Evolutionary conservation across 805 yeast genomes (phyloP).

Genomic region (Scheffersomyces coipomensis): DNA sequence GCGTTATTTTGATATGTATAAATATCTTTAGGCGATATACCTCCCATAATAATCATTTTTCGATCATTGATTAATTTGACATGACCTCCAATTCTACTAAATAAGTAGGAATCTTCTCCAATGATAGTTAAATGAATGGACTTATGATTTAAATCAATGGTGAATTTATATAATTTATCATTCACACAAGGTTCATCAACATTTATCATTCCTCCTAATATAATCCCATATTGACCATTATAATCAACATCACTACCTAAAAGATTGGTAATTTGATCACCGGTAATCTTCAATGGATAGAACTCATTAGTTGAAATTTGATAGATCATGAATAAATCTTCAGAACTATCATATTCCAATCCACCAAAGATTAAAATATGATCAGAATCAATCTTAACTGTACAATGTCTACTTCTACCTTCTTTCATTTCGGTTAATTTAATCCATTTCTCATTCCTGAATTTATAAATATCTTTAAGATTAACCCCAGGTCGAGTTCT

Average conservation of each 20-base stretch:
- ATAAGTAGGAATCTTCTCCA: conserved; percentile 19
- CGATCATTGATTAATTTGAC: conserved; percentile 23
- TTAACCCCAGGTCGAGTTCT: conserved; percentile 56
- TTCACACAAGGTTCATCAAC: conserved; percentile 27
- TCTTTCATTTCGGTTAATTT: conserved; percentile 35
- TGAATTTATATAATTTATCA: conserved; percentile 33
- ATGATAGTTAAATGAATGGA: conserved; percentile 12
- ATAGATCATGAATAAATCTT: conserved; percentile 17
- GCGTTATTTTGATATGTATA: conserved; percentile 32
- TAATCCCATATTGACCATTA: conserved; percentile 32
- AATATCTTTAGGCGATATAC: conserved; percentile 41
- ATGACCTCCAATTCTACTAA: conserved; percentile 52
- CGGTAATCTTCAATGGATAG: conserved; percentile 11
- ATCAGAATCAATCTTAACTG: conserved; percentile 23
- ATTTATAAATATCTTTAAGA: conserved; percentile 30
- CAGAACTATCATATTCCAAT: conserved; percentile 1
- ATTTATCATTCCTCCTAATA: conserved; percentile 49
- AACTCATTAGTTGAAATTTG: conserved; percentile 11
- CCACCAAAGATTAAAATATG: conserved; percentile 56
- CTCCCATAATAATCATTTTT: conserved; percentile 54
- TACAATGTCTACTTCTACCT: conserved; percentile 52
- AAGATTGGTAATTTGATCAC: conserved; percentile 19
- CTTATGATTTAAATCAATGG: conserved; percentile 8
- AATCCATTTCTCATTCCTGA: conserved; percentile 37
- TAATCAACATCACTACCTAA: conserved; percentile 36